Percentiles rank a stretch among this genome's conserved stretches.
phyloP scores from a whole-genome alignment of 2,329 filamentous ascomycete species.

The Acrocalymma vagum region DNA sequence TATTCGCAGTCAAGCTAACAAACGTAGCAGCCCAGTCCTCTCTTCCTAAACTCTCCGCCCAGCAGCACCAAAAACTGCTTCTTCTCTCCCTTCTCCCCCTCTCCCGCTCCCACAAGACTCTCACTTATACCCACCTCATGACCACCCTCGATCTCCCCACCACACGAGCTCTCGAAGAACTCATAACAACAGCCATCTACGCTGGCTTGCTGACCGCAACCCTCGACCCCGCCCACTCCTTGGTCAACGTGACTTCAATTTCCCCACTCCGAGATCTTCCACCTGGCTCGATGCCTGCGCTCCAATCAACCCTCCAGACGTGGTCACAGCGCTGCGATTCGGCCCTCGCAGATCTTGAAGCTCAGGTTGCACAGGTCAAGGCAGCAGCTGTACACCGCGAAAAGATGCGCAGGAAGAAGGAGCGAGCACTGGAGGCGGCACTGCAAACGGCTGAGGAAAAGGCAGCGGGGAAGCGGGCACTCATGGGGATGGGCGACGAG shows the following conservation, averaged over 20 bases:
- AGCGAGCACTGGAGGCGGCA: constrained; percentile 45
- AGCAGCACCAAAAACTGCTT: constrained; percentile 84
- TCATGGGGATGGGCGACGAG: constrained; percentile 30
- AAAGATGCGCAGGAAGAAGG: constrained; percentile 53
- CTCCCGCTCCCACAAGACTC: constrained; percentile 68
- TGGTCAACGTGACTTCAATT: constrained; percentile 80
- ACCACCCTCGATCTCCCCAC: constrained; percentile 71
- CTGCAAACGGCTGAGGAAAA: constrained; percentile 38
- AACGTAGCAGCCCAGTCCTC: constrained; percentile 48
- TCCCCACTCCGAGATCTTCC: constrained; percentile 86
- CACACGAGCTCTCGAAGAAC: constrained; percentile 78
- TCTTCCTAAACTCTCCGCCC: constrained; percentile 75
- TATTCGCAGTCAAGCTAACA: too few species aligned
- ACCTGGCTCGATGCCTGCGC: constrained; percentile 73
- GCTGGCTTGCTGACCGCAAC: constrained; percentile 82
- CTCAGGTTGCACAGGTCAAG: constrained; percentile 74
- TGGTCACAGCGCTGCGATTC: constrained; percentile 83
- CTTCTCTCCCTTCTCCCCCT: constrained; percentile 89
- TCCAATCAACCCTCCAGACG: constrained; percentile 72
- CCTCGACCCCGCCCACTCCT: constrained; percentile 79
- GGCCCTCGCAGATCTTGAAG: constrained; percentile 78
- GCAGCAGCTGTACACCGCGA: constrained; percentile 50
- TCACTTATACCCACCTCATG: constrained; percentile 78
- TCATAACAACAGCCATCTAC: constrained; percentile 89
- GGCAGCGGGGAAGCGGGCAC: constrained; percentile 28